Base-by-base conservation (phyloP, 2,329 filamentous ascomycete genomes). In the Akanthomyces muscarius region DNA sequence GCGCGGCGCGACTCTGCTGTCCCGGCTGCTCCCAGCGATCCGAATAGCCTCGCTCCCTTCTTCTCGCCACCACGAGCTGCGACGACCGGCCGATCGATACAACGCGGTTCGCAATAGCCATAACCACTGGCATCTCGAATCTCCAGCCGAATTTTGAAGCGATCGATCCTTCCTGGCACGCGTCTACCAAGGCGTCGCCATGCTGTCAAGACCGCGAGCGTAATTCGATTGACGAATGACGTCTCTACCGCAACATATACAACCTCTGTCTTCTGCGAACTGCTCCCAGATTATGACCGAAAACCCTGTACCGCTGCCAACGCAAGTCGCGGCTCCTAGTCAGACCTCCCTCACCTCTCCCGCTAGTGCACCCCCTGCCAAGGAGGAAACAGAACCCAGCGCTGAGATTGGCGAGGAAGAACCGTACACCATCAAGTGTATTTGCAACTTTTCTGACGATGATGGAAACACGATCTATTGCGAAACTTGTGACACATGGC, bases 381-480 rank as follows among this genome's bases (percentile, higher is more conserved):
- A 74, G 62, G 75, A 79, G 67, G 77, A 81, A 73, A 73, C 73
- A 65, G 69, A 74, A 63, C 76, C 75, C 63, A 81, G 81, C 76
- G 75, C 76, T 68, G 83, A 88, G 76, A 74, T 77, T 63, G 77
- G 74, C 65, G 86, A 88, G 71, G 90, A 93, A 77, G 90, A 94
- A 76, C 89, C 89, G 21, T 96, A 96, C 76, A 96, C 91, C 64
- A 97, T 98, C 80, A 97, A 96, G 82, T 99, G 95, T 84, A 96
- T 98, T 70, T 99, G 95, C 79, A 88, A 88, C 75, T 97, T 90
- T 77, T 81, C 87, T 75, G 92, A 96, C 80, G 95, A 99, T 82
- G 95, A 99, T 81, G 95, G 95, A 77, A 94, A 91, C 77, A 99
- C 95, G 65, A 96, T 99, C 66, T 92, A 93, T 77, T 99, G 95